These are phyloP conservation scores for Diphasiastrum complanatum DNA, from an alignment of 83 land plant species.

Conservation along the genomic window DNA sequence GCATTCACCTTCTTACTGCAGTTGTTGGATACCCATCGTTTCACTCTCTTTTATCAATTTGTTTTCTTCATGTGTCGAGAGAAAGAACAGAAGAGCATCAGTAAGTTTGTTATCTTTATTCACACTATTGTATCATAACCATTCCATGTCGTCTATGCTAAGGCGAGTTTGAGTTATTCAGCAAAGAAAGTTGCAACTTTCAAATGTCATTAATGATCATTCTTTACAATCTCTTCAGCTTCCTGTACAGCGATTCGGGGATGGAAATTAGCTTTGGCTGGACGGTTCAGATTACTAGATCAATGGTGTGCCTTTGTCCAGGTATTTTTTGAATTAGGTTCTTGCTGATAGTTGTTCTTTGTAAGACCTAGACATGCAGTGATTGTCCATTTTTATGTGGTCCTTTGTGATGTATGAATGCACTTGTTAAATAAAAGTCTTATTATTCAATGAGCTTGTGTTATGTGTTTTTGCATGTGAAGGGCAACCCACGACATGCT, in stretches of 20 bases:
- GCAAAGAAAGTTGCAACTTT: too few species aligned
- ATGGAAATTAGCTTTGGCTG: conserved; percentile 66
- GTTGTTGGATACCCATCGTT: conserved; percentile 51
- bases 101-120: too few species aligned
- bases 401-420: too few species aligned
- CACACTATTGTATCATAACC: too few species aligned
- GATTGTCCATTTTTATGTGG: too few species aligned
- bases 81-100: conserved; percentile 76
- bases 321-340: conserved; percentile 29
- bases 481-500: conserved; percentile 73
- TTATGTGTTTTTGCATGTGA: neutral
- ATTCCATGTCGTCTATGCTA: too few species aligned
- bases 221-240: conserved; percentile 34
- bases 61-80: conserved; percentile 84
- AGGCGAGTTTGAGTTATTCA: too few species aligned
- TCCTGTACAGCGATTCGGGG: conserved; percentile 55
- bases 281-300: conserved; percentile 71
- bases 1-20: neutral
- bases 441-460: neutral
- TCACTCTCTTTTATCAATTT: conserved; percentile 68
- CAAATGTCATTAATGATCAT: too few species aligned
- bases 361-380: neutral
- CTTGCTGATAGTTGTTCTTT: neutral
- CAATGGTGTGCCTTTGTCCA: conserved; percentile 87
- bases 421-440: too few species aligned